Evolutionary conservation across 73 alveolate genomes (phyloP), one percentile per base, ranked within the genome.

Genomic region (Loxodes magnus): DNA sequence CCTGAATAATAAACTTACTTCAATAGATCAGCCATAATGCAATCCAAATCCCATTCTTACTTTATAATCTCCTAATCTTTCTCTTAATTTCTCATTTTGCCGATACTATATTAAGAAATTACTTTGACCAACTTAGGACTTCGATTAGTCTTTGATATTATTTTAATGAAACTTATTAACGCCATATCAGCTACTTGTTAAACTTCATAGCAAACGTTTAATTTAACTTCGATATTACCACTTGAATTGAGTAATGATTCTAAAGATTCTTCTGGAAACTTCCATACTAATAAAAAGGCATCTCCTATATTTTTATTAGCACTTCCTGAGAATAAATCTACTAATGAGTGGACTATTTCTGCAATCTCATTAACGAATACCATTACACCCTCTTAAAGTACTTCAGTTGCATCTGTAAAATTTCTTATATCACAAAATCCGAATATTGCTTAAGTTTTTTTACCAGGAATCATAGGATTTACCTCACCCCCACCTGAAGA

Each of bases 371-470:
- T 59, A 15, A 85, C 96, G 57, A 80, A 85, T 3, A 70, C 75
- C 94, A 85, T 80, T 29, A 85, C 90, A 48, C 77, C 83, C 59
- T 79, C 94, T 64, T 85, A 87, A 10, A 92, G 77, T 3, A 87
- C 88, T 65, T 92, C 99, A 7, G 99, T 92, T 9, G 96, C 79
- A 56, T 90, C 99, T 4, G 99, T 92, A 58, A 92, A 92, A 51
- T 88, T 76, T 64, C 99, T 83, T 5, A 92, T 81, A 77, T 92
- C 99, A 62, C 99, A 92, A 72, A 92, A 92, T 0, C 99, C 99
- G 68, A 75, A 92, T 5, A 92, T 88, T 7, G 96, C 96, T 17
- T 77, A 75, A n/a, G 84, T 79, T 56, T 92, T 92, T 10, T 75
- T 56, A 16, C 99, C 99, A n/a, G 96, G 92, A 6, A 88, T 52